Evolutionary conservation across 2,329 filamentous ascomycete species (phyloP), one percentile per base, ranked within the genome.

Genomic region (Madurella mycetomatis): DNA sequence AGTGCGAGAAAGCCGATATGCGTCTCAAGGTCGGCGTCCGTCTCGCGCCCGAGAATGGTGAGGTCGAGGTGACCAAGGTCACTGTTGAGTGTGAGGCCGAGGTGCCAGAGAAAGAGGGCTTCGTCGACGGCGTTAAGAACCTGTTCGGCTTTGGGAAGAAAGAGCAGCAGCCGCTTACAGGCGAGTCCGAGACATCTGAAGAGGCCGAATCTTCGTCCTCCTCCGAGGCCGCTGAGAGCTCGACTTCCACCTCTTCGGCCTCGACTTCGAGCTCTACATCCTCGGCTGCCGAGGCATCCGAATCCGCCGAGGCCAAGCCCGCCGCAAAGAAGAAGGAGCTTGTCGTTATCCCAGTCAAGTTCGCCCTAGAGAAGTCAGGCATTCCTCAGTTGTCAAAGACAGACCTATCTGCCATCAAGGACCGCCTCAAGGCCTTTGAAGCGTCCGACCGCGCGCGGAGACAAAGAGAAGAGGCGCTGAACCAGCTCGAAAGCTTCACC

Each of bases 81-180:
- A 80, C 80, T 53, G 85, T 94, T 5, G 92, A 92, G 69, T 99
- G 94, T 66, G 89, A 95, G 68, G 82, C 87, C 25, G 88, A 95
- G 49, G 80, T 79, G 4, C 70, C 73, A 9, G 84, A 85, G 71
- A 90, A 91, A 69, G 89, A 88, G 60, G 85, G 87, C 49, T 82
- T 97, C 47, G 88, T 96, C 46, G 92, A 96, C 66, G 92, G 90
- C 42, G 90, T 97, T 61, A 99, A 99, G 79, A 95, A 92, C 60
- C 82, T 96, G 59, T 95, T 99, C 67, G 94, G 94, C 5, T 92
- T 97, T 67, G 94, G 92, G 25, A 90, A 90, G 73, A 95, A 95
- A 73, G 87, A 88, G 32, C 88, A 92, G 53, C 88, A 96, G 72
- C 77, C 80, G 5, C 68, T 96, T 34, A 80, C 82, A 55, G 87